Evolutionary conservation across 2,329 filamentous ascomycete species (phyloP).

Genomic region (Ascochyta fabae): DNA sequence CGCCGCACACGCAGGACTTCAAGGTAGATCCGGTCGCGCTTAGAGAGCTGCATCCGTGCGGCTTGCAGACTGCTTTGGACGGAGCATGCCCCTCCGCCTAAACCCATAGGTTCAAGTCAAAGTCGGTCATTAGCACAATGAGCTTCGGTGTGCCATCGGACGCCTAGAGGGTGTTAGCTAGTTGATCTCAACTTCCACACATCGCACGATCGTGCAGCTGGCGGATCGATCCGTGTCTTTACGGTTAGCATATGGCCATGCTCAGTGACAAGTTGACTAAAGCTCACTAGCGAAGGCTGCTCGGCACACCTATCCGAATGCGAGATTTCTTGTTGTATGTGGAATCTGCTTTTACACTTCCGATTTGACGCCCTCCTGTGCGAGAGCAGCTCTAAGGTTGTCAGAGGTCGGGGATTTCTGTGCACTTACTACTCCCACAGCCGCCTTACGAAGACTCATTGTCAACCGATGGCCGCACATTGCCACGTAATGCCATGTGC

Average conservation of each 20-base stretch:
- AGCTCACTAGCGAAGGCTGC: constrained; percentile 28
- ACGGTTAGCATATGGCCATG: constrained; percentile 26
- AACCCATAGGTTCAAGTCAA: constrained; percentile 11
- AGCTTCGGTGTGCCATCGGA: constrained; percentile 1
- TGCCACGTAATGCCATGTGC: background rate
- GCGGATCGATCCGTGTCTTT: constrained; percentile 43
- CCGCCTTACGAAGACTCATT: background rate
- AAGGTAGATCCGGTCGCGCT: constrained; percentile 2
- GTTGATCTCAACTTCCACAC: constrained; percentile 27
- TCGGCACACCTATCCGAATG: constrained; percentile 31
- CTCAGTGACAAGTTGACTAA: constrained; percentile 30
- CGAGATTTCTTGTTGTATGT: background rate
- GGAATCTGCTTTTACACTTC: background rate
- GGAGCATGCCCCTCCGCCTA: constrained; percentile 34
- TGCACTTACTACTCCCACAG: background rate
- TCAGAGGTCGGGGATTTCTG: background rate
- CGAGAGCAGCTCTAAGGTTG: background rate
- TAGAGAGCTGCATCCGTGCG: background rate
- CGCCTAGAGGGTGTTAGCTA: constrained; percentile 18
- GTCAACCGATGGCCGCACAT: background rate
- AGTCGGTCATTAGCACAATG: background rate
- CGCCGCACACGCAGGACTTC: background rate
- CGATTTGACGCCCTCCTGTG: background rate
- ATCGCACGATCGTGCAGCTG: constrained; percentile 29
- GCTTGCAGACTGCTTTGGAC: constrained; percentile 13